Evolutionary conservation across 1,284 basidiomycete species (phyloP).

Genomic region (Trichosporon sp.): DNA sequence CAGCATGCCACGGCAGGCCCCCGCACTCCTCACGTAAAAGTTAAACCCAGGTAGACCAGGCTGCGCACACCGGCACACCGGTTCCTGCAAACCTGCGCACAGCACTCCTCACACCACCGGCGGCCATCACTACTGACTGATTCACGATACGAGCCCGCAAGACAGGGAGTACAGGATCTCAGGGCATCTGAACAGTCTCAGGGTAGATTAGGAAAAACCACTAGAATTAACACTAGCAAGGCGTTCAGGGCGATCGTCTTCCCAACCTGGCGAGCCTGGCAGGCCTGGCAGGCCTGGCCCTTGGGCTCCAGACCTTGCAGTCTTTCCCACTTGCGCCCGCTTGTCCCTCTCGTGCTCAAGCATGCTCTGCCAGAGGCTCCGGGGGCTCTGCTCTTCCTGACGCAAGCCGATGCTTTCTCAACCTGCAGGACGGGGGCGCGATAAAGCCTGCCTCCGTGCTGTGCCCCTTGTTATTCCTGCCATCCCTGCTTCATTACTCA

Average conservation of each 20-base stretch:
- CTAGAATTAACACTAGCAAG: neutral
- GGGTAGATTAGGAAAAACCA: slow-evolving; percentile 3
- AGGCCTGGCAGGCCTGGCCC: neutral
- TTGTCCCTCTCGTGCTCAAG: neutral
- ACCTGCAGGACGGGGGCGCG: neutral
- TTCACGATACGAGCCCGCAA: neutral
- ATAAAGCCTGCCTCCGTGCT: neutral
- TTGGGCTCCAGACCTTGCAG: neutral
- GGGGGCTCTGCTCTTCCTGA: neutral
- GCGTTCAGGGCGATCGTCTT: neutral
- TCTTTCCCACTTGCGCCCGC: neutral
- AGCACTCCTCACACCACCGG: too few relatives aligned
- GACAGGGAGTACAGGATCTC: neutral
- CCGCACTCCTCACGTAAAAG: neutral
- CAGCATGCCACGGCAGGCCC: neutral
- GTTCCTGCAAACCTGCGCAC: neutral
- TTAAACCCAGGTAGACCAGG: neutral
- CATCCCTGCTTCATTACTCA: neutral
- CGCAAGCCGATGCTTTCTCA: too few relatives aligned
- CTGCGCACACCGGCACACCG: neutral
- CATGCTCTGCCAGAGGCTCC: too few relatives aligned
- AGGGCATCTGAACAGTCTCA: neutral
- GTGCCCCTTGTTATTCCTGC: too few relatives aligned
- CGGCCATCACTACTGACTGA: too few relatives aligned
- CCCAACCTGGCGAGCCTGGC: neutral